phyloP scores from a whole-genome alignment of 495 filamentous ascomycete genomes.

The Daldinia bambusicola region DNA sequence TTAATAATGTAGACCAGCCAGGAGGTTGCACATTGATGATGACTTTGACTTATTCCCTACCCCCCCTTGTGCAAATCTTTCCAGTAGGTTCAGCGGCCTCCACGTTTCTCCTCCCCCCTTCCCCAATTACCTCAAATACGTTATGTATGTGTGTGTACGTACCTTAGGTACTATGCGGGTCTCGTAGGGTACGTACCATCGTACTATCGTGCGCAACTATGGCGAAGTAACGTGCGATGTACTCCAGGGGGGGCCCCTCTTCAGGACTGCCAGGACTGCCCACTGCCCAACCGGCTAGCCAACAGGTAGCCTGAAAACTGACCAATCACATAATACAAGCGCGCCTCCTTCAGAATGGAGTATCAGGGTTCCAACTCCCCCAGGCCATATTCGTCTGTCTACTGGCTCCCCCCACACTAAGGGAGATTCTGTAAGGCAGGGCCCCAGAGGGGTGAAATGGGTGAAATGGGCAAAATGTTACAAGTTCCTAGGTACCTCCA shows the following conservation, averaged over 20 bases:
- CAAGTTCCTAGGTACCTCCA: conserved; percentile 38
- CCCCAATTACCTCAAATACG: conserved; percentile 37
- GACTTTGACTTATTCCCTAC: conserved; percentile 1
- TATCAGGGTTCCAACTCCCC: conserved; percentile 44
- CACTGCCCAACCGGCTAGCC: conserved; percentile 31
- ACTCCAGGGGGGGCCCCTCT: conserved; percentile 23
- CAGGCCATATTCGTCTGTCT: conserved; percentile 44
- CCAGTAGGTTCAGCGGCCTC: conserved; percentile 44
- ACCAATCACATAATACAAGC: conserved; percentile 36
- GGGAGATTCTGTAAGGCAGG: conserved; percentile 41
- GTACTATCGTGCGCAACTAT: conserved; percentile 12
- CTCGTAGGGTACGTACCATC: conserved; percentile 9
- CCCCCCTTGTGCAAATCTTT: conserved; percentile 39
- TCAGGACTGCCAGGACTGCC: conserved; percentile 13
- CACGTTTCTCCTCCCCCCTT: conserved; percentile 43
- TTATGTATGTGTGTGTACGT: background rate
- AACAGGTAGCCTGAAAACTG: conserved; percentile 18
- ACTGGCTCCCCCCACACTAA: conserved; percentile 47
- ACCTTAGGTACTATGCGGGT: background rate
- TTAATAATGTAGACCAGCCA: background rate
- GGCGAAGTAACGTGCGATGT: conserved; percentile 9
- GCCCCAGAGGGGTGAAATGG: conserved; percentile 38
- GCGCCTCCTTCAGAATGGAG: conserved; percentile 39
- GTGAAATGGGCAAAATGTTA: background rate
- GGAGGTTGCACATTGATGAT: conserved; percentile 11